A percentile compares a stretch with the other conserved stretches of the same genome.
phyloP scores from a whole-genome alignment of 2,329 filamentous ascomycete genomes.

The Aureobasidium sp. region DNA sequence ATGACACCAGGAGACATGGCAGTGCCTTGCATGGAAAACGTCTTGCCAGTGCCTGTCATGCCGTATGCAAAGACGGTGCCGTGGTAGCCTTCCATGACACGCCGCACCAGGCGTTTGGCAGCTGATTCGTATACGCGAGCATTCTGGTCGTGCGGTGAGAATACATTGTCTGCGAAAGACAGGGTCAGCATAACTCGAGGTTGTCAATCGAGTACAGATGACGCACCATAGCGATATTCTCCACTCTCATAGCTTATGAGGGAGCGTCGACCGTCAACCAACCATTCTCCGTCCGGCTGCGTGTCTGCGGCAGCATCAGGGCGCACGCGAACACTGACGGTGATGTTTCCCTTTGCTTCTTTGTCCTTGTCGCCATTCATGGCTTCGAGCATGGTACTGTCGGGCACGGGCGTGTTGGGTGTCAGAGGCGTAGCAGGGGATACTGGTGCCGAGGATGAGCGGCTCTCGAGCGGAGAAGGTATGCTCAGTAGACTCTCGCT shows the following conservation, averaged over 20 bases:
- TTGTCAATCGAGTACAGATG: background rate
- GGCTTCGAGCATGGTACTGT: conserved; percentile 42
- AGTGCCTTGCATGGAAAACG: conserved; percentile 98
- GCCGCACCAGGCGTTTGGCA: conserved; percentile 84
- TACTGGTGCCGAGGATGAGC: conserved; percentile 84
- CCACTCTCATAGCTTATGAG: conserved; percentile 84
- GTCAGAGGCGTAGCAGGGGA: conserved; percentile 88
- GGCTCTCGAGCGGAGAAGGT: conserved; percentile 75
- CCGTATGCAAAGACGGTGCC: conserved; percentile 98
- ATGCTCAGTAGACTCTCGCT: conserved; percentile 69
- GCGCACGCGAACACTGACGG: conserved; percentile 89
- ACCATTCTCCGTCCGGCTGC: conserved; percentile 73
- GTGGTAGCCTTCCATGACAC: conserved; percentile 98
- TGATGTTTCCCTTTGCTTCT: conserved; percentile 85
- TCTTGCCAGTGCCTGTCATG: conserved; percentile 98
- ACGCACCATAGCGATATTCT: conserved; percentile 81
- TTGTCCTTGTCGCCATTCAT: conserved; percentile 29
- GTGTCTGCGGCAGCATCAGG: conserved; percentile 62
- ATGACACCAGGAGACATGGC: conserved; percentile 93
- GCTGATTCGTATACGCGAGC: conserved; percentile 87
- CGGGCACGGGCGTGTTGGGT: conserved; percentile 71
- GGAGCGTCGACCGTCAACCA: conserved; percentile 75
- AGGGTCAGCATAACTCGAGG: background rate
- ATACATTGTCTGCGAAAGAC: conserved; percentile 72
- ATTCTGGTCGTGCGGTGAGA: conserved; percentile 88